Percentiles rank a stretch among this genome's conserved stretches.
Conservation (phyloP, 1,284 basidiomycete genomes). For the Marasmius oreades region DNA sequence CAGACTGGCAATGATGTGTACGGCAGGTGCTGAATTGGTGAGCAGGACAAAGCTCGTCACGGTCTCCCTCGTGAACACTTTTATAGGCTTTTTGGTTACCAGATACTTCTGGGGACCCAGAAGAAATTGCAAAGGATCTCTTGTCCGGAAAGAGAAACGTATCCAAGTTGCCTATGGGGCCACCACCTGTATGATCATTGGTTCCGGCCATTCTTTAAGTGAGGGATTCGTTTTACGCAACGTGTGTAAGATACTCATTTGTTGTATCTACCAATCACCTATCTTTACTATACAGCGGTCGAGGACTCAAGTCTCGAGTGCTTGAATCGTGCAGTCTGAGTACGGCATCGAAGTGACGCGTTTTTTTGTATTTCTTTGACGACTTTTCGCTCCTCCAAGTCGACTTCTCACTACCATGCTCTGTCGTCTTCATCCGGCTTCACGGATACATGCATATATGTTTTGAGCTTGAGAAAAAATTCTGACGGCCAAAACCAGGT, state of each 20-base stretch:
- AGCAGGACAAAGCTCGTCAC: slow-evolving; percentile 25
- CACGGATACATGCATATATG: too few relatives aligned
- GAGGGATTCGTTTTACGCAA: not conserved
- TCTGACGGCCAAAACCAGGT: too few relatives aligned
- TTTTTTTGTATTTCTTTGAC: too few relatives aligned
- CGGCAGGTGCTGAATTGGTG: slow-evolving; percentile 83
- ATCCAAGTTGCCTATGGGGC: slow-evolving; percentile 8
- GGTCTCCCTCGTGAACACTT: slow-evolving; percentile 12
- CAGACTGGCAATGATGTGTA: slow-evolving; percentile 82
- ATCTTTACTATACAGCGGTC: too few relatives aligned
- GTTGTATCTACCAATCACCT: not conserved
- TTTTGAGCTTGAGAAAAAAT: too few relatives aligned
- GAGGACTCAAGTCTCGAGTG: too few relatives aligned
- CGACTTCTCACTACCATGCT: too few relatives aligned
- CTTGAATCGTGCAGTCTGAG: too few relatives aligned
- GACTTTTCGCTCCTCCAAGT: too few relatives aligned
- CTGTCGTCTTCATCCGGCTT: too few relatives aligned
- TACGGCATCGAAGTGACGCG: too few relatives aligned
- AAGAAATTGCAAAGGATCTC: slow-evolving; percentile 40
- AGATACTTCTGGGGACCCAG: slow-evolving; percentile 48
- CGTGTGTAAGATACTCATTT: not conserved
- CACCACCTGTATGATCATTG: not conserved
- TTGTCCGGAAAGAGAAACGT: slow-evolving; percentile 30
- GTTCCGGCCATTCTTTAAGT: not conserved
- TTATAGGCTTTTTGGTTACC: slow-evolving; percentile 81